Evolutionary conservation across 1,139 yeast genomes (phyloP).

Genomic region (Scheffersomyces lignicola): DNA sequence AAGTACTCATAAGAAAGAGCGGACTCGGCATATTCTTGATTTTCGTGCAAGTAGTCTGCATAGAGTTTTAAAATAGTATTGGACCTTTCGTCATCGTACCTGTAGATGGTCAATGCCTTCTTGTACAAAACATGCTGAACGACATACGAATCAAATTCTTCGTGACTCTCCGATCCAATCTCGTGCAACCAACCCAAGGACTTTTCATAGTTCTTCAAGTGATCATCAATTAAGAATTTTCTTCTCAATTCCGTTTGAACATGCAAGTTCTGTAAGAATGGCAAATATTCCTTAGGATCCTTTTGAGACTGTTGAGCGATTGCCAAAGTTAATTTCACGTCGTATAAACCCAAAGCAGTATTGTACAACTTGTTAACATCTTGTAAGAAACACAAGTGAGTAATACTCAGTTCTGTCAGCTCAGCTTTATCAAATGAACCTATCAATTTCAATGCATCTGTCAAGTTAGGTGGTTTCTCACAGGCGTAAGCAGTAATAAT

Average conservation of each 20-base stretch:
- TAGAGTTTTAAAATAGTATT: conserved; percentile 56
- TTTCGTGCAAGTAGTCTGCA: conserved; percentile 60
- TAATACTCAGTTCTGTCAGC: conserved; percentile 62
- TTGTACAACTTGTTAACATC: conserved; percentile 84
- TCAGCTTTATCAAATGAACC: conserved; percentile 46
- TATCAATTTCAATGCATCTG: conserved; percentile 68
- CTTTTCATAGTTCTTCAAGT: conserved; percentile 62
- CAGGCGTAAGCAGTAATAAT: conserved; percentile 91
- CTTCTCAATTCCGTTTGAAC: conserved; percentile 65
- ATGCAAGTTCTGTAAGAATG: conserved; percentile 81
- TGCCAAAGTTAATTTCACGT: conserved; percentile 73
- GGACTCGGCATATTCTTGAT: conserved; percentile 65
- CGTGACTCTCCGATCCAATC: conserved; percentile 46
- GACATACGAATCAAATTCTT: conserved; percentile 70
- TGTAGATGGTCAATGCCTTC: conserved; percentile 63
- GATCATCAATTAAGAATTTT: conserved; percentile 76
- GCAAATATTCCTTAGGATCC: conserved; percentile 96
- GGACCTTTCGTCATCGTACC: conserved; percentile 57
- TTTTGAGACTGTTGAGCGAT: conserved; percentile 96
- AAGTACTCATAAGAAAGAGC: conserved; percentile 77
- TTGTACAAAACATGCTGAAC: conserved; percentile 73
- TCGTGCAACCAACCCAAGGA: conserved; percentile 70
- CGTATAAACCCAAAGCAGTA: conserved; percentile 79
- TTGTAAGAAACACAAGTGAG: conserved; percentile 86
- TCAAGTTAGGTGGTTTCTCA: conserved; percentile 82